phyloP scores from a whole-genome alignment of 129 eudicot species.

The Mikania micrantha region DNA sequence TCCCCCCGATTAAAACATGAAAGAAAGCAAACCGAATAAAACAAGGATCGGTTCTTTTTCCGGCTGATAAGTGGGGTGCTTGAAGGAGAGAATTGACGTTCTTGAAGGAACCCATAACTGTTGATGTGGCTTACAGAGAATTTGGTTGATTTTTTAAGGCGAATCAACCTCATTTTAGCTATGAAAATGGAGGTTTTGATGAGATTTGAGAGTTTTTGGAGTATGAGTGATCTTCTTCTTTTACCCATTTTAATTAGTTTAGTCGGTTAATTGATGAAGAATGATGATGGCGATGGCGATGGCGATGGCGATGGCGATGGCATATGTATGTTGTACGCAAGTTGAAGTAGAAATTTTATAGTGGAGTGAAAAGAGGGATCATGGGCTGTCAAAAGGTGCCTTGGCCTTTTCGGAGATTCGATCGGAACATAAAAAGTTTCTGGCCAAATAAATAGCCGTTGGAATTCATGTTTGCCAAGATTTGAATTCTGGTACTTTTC shows the following conservation, averaged over 20 bases:
- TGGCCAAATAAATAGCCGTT: constrained; percentile 25
- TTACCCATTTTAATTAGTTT: constrained; percentile 58
- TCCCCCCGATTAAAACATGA: constrained; percentile 39
- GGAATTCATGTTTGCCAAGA: constrained; percentile 24
- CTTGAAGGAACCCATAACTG: constrained; percentile 46
- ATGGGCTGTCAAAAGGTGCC: constrained; percentile 27
- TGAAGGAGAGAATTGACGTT: constrained; percentile 65
- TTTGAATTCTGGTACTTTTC: constrained; percentile 5
- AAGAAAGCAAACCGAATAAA: constrained; percentile 33
- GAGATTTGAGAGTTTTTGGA: constrained; percentile 50
- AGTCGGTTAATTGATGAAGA: neutral
- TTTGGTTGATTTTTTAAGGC: constrained; percentile 38
- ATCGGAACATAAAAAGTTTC: constrained; percentile 21
- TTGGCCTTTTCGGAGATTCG: constrained; percentile 23
- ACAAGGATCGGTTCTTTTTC: constrained; percentile 4
- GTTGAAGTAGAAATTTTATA: constrained; percentile 14
- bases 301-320: too few species aligned
- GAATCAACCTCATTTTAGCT: constrained; percentile 39
- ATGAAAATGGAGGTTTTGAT: constrained; percentile 39
- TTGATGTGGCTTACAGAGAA: constrained; percentile 37
- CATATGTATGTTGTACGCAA: too few species aligned
- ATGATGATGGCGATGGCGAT: too few species aligned
- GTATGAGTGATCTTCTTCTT: constrained; percentile 38
- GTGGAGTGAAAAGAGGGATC: constrained; percentile 3
- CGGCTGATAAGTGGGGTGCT: constrained; percentile 39